Percentiles rank a stretch among this genome's conserved stretches.
phyloP scores from a whole-genome alignment of 306 rosid species.

The Cucumis melo region DNA sequence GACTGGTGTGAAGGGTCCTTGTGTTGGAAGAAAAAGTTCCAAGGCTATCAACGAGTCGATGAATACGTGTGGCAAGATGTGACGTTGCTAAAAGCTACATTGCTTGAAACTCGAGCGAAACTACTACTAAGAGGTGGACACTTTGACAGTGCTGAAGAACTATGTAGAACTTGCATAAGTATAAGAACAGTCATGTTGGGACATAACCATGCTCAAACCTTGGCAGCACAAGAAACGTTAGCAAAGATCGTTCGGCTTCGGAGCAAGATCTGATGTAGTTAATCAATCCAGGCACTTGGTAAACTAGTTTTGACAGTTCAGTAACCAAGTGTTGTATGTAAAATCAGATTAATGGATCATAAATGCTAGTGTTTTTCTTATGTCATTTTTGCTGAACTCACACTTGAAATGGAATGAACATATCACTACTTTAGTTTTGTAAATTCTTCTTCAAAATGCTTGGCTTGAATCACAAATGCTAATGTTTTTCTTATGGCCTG shows the following conservation, averaged over 20 bases:
- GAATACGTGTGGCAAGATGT: slow-evolving; percentile 93
- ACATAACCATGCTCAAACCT: slow-evolving; percentile 62
- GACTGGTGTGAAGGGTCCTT: slow-evolving; percentile 65
- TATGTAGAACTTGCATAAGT: slow-evolving; percentile 73
- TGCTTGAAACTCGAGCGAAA: slow-evolving; percentile 78
- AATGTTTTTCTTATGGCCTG: neutral
- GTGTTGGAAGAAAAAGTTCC: slow-evolving; percentile 71
- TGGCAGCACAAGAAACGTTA: slow-evolving; percentile 84
- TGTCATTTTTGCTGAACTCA: neutral
- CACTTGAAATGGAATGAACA: neutral
- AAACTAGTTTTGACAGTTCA: neutral
- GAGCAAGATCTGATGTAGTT: slow-evolving; percentile 37
- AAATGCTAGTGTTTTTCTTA: neutral
- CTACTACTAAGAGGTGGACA: slow-evolving; percentile 64
- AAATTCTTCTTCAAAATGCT: neutral
- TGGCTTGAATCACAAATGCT: neutral
- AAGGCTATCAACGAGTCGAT: slow-evolving; percentile 48
- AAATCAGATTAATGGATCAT: neutral
- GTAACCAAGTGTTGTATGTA: neutral
- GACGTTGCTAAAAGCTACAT: slow-evolving; percentile 64
- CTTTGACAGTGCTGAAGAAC: slow-evolving; percentile 63
- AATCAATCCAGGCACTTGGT: neutral
- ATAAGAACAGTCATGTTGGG: slow-evolving; percentile 88
- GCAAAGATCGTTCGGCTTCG: slow-evolving; percentile 73
- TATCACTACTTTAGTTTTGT: neutral